Conservation (phyloP, 108 stramenopile species). For the Chaetoceros tenuissimus region DNA sequence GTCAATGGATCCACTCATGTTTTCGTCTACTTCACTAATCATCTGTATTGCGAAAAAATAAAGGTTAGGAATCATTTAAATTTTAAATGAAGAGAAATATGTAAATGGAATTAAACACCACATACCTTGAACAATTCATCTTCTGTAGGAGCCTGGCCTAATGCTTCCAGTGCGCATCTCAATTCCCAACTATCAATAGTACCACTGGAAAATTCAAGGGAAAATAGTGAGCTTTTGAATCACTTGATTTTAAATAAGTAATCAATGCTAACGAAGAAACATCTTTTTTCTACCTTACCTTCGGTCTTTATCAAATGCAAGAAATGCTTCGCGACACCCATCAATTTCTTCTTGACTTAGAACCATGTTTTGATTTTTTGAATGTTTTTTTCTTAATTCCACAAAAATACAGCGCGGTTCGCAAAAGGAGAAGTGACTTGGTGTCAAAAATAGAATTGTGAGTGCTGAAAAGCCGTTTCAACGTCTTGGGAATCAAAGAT, state of each 20-base stretch:
- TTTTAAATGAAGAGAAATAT: not conserved
- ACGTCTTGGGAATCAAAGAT: not conserved
- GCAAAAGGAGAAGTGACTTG: no score
- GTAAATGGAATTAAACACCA: not conserved
- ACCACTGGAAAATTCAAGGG: no score
- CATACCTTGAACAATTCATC: slow-evolving; percentile 89
- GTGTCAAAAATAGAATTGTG: not conserved
- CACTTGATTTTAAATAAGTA: no score
- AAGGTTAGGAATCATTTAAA: not conserved
- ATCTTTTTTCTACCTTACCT: slow-evolving; percentile 12
- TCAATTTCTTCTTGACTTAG: slow-evolving; percentile 40
- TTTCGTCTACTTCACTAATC: slow-evolving; percentile 81
- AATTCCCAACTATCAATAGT: slow-evolving; percentile 89
- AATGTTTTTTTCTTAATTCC: no score
- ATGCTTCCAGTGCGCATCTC: slow-evolving; percentile 73
- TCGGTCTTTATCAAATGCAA: slow-evolving; percentile 83
- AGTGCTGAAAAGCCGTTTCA: not conserved
- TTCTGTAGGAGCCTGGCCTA: slow-evolving; percentile 89
- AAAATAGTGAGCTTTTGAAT: no score
- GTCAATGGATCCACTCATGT: slow-evolving; percentile 84
- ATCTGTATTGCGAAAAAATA: no score
- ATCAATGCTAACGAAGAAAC: not conserved
- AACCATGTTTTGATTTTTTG: slow-evolving; percentile 15
- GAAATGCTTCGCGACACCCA: slow-evolving; percentile 75
- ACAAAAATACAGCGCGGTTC: no score